phyloP scores from a whole-genome alignment of 257 asterid genomes.

The Ehretia macrophylla region DNA sequence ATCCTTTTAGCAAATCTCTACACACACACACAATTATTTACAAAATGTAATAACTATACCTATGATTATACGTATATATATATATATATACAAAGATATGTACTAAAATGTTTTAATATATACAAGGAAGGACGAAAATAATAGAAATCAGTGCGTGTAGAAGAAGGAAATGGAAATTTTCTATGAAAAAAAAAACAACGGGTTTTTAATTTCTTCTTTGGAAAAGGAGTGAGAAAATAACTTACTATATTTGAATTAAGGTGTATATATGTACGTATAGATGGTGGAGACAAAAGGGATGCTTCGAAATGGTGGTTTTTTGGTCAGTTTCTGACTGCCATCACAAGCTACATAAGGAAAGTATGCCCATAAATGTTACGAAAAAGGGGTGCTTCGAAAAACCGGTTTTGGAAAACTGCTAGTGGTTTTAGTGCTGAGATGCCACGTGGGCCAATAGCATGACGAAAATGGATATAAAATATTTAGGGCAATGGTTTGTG shows the following conservation, averaged over 20 bases:
- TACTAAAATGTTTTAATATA: too few relatives aligned
- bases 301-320: slow-evolving; percentile 2
- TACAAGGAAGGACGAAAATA: neutral
- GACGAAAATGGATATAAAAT: neutral
- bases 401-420: neutral
- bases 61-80: neutral
- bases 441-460: neutral
- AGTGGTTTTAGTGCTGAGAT: neutral
- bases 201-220: too few relatives aligned
- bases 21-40: neutral
- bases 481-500: neutral
- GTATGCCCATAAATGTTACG: slow-evolving; percentile 5
- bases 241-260: slow-evolving; percentile 1
- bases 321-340: neutral
- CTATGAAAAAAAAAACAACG: too few relatives aligned
- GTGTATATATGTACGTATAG: neutral
- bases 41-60: neutral
- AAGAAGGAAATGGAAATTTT: neutral
- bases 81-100: neutral
- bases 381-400: too few relatives aligned
- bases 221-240: neutral
- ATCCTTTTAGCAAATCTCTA: slow-evolving; percentile 4
- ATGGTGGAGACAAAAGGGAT: neutral
- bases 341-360: neutral
- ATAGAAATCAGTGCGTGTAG: neutral